Percentiles rank a stretch among this genome's conserved stretches.
Conservation (phyloP, 2,329 filamentous ascomycete genomes). For the Emericellopsis cladophorae region DNA sequence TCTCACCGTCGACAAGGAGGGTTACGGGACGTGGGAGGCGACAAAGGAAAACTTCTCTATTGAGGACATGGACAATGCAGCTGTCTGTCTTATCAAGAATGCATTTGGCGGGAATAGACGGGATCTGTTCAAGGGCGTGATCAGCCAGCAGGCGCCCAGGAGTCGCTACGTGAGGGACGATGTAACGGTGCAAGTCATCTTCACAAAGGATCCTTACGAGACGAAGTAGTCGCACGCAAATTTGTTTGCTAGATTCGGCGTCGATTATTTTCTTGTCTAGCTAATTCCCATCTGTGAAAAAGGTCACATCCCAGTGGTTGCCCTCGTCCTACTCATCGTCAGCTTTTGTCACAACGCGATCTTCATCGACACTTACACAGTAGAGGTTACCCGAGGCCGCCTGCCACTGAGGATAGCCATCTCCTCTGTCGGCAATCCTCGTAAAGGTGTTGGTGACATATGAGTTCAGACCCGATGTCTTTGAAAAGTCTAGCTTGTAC, state of each 20-base stretch:
- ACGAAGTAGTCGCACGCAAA: neutral
- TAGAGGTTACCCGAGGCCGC: constrained; percentile 12
- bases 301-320: constrained; percentile 10
- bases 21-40: constrained; percentile 11
- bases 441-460: constrained; percentile 10
- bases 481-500: constrained; percentile 12
- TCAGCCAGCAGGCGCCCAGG: constrained; percentile 60
- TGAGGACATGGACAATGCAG: constrained; percentile 62
- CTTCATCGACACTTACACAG: constrained; percentile 7
- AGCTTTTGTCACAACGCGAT: neutral
- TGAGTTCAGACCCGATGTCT: constrained; percentile 6
- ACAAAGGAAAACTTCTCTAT: constrained; percentile 51
- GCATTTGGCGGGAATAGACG: constrained; percentile 65
- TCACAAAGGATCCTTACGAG: constrained; percentile 23
- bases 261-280: too few species aligned
- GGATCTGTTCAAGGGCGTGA: constrained; percentile 59
- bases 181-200: constrained; percentile 75
- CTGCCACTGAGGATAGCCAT: constrained; percentile 10
- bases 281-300: constrained; percentile 5
- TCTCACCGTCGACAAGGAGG: constrained; percentile 7
- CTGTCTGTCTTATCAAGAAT: constrained; percentile 71
- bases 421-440: constrained; percentile 7
- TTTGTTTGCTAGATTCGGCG: too few species aligned
- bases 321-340: constrained; percentile 7
- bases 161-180: constrained; percentile 57